Percentiles rank a stretch among this genome's conserved stretches.
phyloP scores from a whole-genome alignment of 495 filamentous ascomycete species.

The Penicillium ucsense region DNA sequence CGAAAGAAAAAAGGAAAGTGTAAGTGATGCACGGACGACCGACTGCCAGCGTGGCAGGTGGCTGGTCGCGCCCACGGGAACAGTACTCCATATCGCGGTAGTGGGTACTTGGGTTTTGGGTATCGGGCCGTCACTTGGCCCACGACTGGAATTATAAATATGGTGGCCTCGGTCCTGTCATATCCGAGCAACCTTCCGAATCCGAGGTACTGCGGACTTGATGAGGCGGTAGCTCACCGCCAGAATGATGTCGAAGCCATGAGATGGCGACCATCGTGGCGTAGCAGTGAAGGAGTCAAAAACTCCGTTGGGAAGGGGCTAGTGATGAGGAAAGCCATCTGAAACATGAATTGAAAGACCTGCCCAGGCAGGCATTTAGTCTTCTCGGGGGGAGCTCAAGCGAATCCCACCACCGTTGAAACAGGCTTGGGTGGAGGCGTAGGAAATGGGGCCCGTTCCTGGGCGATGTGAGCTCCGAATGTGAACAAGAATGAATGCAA shows the following conservation, averaged over 20 bases:
- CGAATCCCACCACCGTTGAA: no score
- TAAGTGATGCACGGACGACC: background rate
- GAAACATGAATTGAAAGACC: no score
- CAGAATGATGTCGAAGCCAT: conserved; percentile 10
- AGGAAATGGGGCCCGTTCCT: no score
- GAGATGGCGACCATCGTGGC: background rate
- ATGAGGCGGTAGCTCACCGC: conserved; percentile 7
- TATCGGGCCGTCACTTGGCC: background rate
- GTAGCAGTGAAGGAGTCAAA: background rate
- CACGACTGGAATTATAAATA: no score
- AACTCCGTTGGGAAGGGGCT: no score
- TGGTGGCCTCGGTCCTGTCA: background rate
- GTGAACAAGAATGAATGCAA: no score
- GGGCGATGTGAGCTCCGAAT: no score
- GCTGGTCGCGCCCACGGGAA: background rate
- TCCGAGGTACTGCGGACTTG: background rate
- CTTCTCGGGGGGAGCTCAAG: no score
- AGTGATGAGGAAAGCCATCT: no score
- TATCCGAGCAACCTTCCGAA: background rate
- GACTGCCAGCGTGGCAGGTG: conserved; percentile 20
- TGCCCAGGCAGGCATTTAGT: no score
- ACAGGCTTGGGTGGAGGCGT: no score
- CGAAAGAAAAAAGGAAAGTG: no score
- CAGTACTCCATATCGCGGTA: background rate
- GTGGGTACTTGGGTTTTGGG: conserved; percentile 1